These are phyloP conservation scores for Paramecium primaurelia DNA, from an alignment of 73 alveolate genomes.

Conservation along the genomic window DNA sequence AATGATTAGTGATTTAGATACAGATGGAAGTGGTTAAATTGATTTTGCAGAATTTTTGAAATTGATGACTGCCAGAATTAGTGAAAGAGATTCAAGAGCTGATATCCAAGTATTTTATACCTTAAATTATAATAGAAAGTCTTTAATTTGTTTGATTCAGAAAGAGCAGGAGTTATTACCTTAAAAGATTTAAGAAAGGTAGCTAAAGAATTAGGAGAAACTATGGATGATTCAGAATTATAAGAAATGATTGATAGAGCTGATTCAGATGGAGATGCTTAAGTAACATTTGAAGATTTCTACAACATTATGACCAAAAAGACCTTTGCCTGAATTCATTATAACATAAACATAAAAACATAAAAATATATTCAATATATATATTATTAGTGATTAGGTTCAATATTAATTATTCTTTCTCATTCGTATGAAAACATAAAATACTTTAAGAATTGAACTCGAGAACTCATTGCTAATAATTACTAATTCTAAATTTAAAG, in stretches of 20 bases:
- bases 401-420: not conserved
- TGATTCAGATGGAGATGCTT: constrained; percentile 87
- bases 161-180: constrained; percentile 78
- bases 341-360: not conserved
- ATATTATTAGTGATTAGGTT: not conserved
- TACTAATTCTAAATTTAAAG: not conserved
- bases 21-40: constrained; percentile 81
- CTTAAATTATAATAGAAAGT: constrained; percentile 52
- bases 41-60: constrained; percentile 87
- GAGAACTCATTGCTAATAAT: not conserved
- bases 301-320: constrained; percentile 79
- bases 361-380: not conserved
- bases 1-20: constrained; percentile 90
- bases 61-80: constrained; percentile 84
- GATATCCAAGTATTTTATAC: constrained; percentile 65
- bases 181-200: constrained; percentile 79
- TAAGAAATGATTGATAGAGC: constrained; percentile 90
- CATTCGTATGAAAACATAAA: not conserved
- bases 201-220: constrained; percentile 85
- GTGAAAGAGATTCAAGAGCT: constrained; percentile 83
- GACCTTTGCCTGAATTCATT: constrained; percentile 57
- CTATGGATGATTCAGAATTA: constrained; percentile 79
- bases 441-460: not conserved
- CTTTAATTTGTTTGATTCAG: constrained; percentile 81
- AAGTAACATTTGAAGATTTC: constrained; percentile 83